Evolutionary conservation across 768 basidiomycete species (phyloP).

Genomic region (Strobilomyces echinocephalus): DNA sequence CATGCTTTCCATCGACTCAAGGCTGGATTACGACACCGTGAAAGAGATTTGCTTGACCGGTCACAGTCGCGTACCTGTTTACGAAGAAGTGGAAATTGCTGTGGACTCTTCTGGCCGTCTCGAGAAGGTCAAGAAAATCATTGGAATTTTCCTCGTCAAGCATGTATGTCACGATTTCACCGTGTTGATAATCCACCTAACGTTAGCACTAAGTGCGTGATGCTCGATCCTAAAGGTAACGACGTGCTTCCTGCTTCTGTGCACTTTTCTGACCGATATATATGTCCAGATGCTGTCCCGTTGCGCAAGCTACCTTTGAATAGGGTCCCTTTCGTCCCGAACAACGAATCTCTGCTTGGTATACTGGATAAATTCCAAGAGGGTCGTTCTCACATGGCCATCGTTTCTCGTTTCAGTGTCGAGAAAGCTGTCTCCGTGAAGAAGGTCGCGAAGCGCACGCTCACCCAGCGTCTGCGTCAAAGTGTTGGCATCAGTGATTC

Average conservation of each 20-base stretch:
- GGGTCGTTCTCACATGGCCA: slow-evolving; percentile 88
- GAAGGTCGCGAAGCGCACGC: slow-evolving; percentile 73
- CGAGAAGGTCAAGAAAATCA: slow-evolving; percentile 69
- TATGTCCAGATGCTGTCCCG: slow-evolving; percentile 64
- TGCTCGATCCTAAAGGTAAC: slow-evolving; percentile 78
- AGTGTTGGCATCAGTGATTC: slow-evolving; percentile 71
- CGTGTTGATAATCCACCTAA: not conserved
- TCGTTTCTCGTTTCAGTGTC: slow-evolving; percentile 72
- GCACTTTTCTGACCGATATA: not conserved
- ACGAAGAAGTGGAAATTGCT: slow-evolving; percentile 68
- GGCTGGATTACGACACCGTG: slow-evolving; percentile 75
- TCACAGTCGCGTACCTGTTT: slow-evolving; percentile 81
- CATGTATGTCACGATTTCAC: slow-evolving; percentile 37
- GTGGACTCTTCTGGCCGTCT: slow-evolving; percentile 33
- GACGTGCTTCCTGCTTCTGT: not conserved
- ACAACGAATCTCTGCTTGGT: slow-evolving; percentile 78
- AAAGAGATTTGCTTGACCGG: slow-evolving; percentile 73
- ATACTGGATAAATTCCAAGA: slow-evolving; percentile 89
- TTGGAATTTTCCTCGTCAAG: slow-evolving; percentile 85
- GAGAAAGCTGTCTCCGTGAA: slow-evolving; percentile 78
- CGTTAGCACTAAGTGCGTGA: slow-evolving; percentile 49
- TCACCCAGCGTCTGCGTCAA: slow-evolving; percentile 72
- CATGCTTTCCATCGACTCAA: slow-evolving; percentile 83
- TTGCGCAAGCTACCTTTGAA: slow-evolving; percentile 80
- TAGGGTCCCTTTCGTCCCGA: slow-evolving; percentile 81